These are phyloP conservation scores for Talaromyces sp. DNA, from an alignment of 2,329 filamentous ascomycete genomes.

Conservation along the genomic window DNA sequence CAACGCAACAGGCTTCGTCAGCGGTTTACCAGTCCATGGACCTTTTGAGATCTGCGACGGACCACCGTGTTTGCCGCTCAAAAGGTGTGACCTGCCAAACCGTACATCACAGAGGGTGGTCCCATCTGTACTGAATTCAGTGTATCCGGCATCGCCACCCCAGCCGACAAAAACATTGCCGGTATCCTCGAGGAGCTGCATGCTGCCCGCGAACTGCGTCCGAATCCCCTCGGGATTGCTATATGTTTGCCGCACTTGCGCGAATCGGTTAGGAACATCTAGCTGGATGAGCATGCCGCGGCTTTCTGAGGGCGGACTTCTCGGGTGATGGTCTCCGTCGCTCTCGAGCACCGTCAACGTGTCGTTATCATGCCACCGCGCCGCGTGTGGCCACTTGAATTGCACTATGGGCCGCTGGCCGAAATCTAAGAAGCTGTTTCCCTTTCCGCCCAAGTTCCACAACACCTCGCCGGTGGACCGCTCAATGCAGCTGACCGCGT, in stretches of 20 bases:
- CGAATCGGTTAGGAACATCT: not conserved
- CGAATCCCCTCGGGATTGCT: not conserved
- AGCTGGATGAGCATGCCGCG: slow-evolving; percentile 4
- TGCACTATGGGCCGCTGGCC: slow-evolving; percentile 2
- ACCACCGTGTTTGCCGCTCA: slow-evolving; percentile 35
- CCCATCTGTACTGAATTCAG: slow-evolving; percentile 49
- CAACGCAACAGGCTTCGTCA: slow-evolving; percentile 23
- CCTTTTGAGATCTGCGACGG: slow-evolving; percentile 54
- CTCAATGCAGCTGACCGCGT: slow-evolving; percentile 46
- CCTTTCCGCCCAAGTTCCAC: slow-evolving; percentile 46
- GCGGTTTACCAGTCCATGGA: slow-evolving; percentile 49
- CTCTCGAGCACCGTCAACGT: slow-evolving; percentile 39
- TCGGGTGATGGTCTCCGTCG: slow-evolving; percentile 8
- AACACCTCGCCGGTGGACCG: slow-evolving; percentile 43
- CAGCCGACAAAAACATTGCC: slow-evolving; percentile 48
- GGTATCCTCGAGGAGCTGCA: slow-evolving; percentile 36
- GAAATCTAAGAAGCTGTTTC: slow-evolving; percentile 5
- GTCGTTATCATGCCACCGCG: slow-evolving; percentile 17
- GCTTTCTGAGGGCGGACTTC: not conserved
- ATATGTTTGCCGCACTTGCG: not conserved
- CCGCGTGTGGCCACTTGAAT: slow-evolving; percentile 11
- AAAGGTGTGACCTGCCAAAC: slow-evolving; percentile 25
- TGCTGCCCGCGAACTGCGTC: slow-evolving; percentile 25
- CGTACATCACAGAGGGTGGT: slow-evolving; percentile 51
- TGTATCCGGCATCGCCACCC: slow-evolving; percentile 48